Evolutionary conservation across 2,329 filamentous ascomycete genomes (phyloP).

Genomic region (Sclerotiophoma versabilis): DNA sequence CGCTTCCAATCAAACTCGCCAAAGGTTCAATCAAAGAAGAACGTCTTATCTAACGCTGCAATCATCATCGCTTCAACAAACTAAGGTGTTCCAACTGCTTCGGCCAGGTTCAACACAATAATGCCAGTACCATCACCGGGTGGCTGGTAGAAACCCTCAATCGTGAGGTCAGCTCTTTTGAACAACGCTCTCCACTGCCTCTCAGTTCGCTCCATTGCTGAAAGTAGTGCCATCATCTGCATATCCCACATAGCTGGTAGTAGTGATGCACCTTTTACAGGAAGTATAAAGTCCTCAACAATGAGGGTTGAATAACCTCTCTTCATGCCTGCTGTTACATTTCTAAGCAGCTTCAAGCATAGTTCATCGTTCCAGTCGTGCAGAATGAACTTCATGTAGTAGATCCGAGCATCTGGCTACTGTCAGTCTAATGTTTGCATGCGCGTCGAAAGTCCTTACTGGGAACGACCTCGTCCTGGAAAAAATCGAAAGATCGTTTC

Average conservation of each 20-base stretch:
- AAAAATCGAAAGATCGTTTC: conserved; percentile 29
- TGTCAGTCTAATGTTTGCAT: neutral
- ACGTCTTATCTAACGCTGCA: neutral
- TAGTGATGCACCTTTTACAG: neutral
- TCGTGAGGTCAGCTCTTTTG: conserved; percentile 8
- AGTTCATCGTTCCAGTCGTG: conserved; percentile 19
- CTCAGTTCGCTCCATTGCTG: conserved; percentile 16
- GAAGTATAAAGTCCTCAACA: conserved; percentile 20
- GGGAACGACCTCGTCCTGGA: conserved; percentile 19
- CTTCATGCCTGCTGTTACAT: conserved; percentile 23
- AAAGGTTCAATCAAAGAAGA: neutral
- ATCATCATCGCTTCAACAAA: too few relatives aligned
- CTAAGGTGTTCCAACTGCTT: neutral
- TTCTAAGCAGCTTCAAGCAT: conserved; percentile 17
- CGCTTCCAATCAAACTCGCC: neutral
- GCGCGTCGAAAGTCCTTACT: neutral
- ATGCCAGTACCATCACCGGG: conserved; percentile 11
- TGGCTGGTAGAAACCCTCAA: conserved; percentile 12
- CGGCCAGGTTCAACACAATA: conserved; percentile 2
- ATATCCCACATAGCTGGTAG: conserved; percentile 17
- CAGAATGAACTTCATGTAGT: conserved; percentile 24
- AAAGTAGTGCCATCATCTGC: conserved; percentile 16
- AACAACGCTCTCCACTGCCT: conserved; percentile 12
- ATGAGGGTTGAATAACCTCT: conserved; percentile 14
- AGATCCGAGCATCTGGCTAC: conserved; percentile 9